Evolutionary conservation across 2,329 filamentous ascomycete genomes (phyloP).

Genomic region (Westerdykella sp.): DNA sequence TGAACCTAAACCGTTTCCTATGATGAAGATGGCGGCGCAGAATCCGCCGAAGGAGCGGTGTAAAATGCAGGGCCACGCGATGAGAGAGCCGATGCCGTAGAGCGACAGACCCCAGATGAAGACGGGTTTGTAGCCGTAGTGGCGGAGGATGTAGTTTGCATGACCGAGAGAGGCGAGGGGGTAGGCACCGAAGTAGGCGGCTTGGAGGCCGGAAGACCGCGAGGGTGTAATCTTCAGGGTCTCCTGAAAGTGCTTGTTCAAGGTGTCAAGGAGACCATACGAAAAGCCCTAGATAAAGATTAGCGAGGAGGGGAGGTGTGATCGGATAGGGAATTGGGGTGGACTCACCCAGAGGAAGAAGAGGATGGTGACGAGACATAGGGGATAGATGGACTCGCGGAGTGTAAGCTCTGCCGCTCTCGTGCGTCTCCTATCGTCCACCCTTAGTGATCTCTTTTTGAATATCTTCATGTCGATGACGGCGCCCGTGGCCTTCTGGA

Average conservation of each 20-base stretch:
- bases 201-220: conserved; percentile 43
- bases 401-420: conserved; percentile 58
- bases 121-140: conserved; percentile 43
- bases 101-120: conserved; percentile 50
- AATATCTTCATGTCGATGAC: conserved; percentile 23
- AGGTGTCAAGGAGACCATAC: conserved; percentile 53
- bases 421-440: conserved; percentile 42
- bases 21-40: conserved; percentile 53
- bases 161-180: conserved; percentile 45
- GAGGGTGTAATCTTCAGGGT: conserved; percentile 40
- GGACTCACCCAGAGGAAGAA: conserved; percentile 56
- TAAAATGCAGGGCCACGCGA: conserved; percentile 54
- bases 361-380: conserved; percentile 58
- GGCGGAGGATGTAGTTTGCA: conserved; percentile 45
- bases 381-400: conserved; percentile 60
- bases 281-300: too few species aligned
- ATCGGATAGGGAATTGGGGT: too few species aligned
- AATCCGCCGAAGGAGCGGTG: conserved; percentile 54
- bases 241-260: conserved; percentile 46
- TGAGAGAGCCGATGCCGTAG: conserved; percentile 51
- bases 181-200: conserved; percentile 47
- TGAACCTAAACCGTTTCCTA: conserved; percentile 48
- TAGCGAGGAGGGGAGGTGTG: too few species aligned
- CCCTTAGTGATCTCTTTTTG: conserved; percentile 24
- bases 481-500: too few species aligned